Percentiles rank a stretch among this genome's conserved stretches.
Evolutionary conservation across 148 eudicot genomes (phyloP).

Genomic region (Cornus florida): DNA sequence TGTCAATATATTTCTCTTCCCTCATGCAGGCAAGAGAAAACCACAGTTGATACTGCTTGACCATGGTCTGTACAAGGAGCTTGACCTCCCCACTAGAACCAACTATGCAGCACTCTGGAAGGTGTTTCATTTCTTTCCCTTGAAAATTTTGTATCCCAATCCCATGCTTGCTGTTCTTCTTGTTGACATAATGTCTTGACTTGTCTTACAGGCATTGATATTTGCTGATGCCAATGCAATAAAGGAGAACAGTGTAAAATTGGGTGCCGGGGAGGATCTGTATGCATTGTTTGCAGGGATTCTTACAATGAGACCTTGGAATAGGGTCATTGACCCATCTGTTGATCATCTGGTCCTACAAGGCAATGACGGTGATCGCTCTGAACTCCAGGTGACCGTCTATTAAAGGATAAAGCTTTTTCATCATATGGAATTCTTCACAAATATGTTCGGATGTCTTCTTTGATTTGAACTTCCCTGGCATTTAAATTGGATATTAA

Average conservation of each 20-base stretch:
- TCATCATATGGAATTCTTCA: neutral
- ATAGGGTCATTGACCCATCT: constrained; percentile 74
- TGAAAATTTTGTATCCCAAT: constrained; percentile 3
- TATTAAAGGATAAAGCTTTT: neutral
- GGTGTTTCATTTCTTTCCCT: constrained; percentile 38
- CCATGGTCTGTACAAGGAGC: constrained; percentile 96
- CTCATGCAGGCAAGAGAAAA: constrained; percentile 62
- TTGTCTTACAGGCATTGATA: constrained; percentile 64
- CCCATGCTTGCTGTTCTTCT: neutral
- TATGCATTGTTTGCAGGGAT: constrained; percentile 87
- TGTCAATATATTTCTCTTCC: neutral
- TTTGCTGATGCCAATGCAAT: constrained; percentile 86
- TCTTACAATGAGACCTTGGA: constrained; percentile 97
- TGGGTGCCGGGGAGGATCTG: constrained; percentile 98
- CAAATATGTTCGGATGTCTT: neutral
- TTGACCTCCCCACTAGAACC: constrained; percentile 68
- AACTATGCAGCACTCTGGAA: constrained; percentile 96
- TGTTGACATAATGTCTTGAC: neutral
- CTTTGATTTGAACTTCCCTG: neutral
- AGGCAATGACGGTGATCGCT: constrained; percentile 67
- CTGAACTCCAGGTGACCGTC: constrained; percentile 76
- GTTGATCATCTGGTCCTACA: constrained; percentile 90
- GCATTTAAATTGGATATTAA: neutral
- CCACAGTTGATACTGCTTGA: constrained; percentile 91
- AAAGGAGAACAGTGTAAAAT: constrained; percentile 69